Base-by-base conservation (phyloP, 495 filamentous ascomycete species). In the Cryomyces minteri region DNA sequence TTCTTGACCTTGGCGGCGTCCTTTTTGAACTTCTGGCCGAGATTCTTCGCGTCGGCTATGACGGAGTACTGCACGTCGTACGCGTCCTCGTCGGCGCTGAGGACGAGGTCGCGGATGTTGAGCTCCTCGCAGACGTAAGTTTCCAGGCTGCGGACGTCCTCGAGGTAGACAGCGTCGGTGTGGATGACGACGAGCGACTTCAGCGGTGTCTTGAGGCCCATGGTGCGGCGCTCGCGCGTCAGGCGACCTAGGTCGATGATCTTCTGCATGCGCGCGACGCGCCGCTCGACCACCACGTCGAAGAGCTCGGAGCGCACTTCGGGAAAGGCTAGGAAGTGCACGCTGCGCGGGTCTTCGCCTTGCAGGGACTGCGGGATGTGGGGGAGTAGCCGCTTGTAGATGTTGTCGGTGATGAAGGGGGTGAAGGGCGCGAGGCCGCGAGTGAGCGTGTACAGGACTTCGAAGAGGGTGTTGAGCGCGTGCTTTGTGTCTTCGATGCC, bases 11-110 rank as follows among this genome's bases (percentile, higher is more conserved):
- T 85, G 51, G 77, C 76, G 43, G 79, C 82, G 54, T 88, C 90
- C 66, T 92, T 95, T 71, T 84, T 92, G 44, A 96, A 70, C 65
- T 95, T 96, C 74, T 94, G 94, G 48, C 90, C 90, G 33, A 98
- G 72, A 0, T 80, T 84, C 2, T 88, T 81, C 84, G 88, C 95
- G 62, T 98, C 90, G 6, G 85, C 90, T 31, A 70, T 69, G 38
- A 84, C 82, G 46, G 78, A 82, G 66, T 94, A 94, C 54, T 88
- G 81, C 14, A 98, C 86, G 40, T 83, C 79, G 66, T 95, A 94
- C 54, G 79, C 83, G 34, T 72, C 79, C 63, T 96, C 90, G 48
- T 98, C 85, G 5, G 76, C 77, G 1, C 84, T 81, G 43, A 95
- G 68, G 31, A 92, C 65, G n/a, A 98, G 66, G 38, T 93, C 79